Evolutionary conservation across 371 early-diverging fungal genomes (phyloP).

Genomic region (Mucor plumbeus): DNA sequence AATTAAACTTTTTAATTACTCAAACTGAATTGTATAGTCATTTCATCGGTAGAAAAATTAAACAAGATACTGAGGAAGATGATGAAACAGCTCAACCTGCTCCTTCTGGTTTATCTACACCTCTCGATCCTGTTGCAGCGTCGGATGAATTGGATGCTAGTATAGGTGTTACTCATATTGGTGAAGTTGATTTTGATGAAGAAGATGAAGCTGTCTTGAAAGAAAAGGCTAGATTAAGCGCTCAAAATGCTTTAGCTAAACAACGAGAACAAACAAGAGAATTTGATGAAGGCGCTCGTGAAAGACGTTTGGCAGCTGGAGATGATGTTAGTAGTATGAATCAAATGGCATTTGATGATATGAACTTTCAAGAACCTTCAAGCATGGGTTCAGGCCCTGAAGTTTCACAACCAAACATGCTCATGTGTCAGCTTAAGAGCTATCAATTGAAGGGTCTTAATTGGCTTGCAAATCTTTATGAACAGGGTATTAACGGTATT

Average conservation of each 20-base stretch:
- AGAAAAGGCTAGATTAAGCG: constrained; percentile 75
- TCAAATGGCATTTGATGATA: constrained; percentile 71
- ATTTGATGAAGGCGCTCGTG: constrained; percentile 71
- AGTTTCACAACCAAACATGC: constrained; percentile 85
- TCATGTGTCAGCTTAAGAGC: constrained; percentile 88
- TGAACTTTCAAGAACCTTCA: constrained; percentile 86
- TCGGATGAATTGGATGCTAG: constrained; percentile 25
- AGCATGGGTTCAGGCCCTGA: constrained; percentile 75
- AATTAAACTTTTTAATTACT: constrained; percentile 95
- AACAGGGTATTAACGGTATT: constrained; percentile 98
- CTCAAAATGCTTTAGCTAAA: constrained; percentile 79
- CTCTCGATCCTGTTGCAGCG: constrained; percentile 15
- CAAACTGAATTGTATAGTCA: constrained; percentile 98
- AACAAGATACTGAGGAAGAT: constrained; percentile 45
- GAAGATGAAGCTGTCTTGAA: constrained; percentile 75
- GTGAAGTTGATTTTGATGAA: constrained; percentile 81
- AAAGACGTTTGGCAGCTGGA: constrained; percentile 53
- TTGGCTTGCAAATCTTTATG: constrained; percentile 97
- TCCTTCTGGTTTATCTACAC: constrained; percentile 31
- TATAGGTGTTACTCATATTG: constrained; percentile 38
- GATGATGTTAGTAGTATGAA: constrained; percentile 51
- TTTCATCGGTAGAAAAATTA: constrained; percentile 89
- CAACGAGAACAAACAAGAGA: constrained; percentile 73
- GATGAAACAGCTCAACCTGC: constrained; percentile 51
- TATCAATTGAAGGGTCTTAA: constrained; percentile 99